These are phyloP conservation scores for Stromatinia cepivora DNA, from an alignment of 2,329 filamentous ascomycete species.

Conservation along the genomic window DNA sequence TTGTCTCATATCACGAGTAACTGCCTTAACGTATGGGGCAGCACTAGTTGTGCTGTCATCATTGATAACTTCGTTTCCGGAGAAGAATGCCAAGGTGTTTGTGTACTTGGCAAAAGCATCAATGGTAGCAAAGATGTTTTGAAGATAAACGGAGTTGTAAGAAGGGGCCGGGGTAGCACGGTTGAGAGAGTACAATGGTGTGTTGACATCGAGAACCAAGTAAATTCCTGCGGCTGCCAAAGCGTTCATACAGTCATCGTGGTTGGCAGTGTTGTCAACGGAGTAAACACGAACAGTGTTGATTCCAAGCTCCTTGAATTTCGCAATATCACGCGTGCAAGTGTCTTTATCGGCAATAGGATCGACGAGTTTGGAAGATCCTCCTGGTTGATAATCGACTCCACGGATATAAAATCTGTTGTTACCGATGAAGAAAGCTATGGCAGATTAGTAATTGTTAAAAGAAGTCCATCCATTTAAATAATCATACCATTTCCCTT, in stretches of 20 bases:
- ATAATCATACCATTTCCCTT: slow-evolving; percentile 40
- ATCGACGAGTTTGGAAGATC: slow-evolving; percentile 60
- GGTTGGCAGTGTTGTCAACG: slow-evolving; percentile 67
- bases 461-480: neutral
- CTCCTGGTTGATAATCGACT: slow-evolving; percentile 63
- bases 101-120: slow-evolving; percentile 66
- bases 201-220: slow-evolving; percentile 71
- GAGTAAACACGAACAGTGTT: slow-evolving; percentile 75
- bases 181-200: slow-evolving; percentile 70
- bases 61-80: slow-evolving; percentile 61
- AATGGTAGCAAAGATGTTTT: slow-evolving; percentile 70
- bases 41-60: slow-evolving; percentile 51
- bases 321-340: slow-evolving; percentile 64
- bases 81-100: slow-evolving; percentile 67
- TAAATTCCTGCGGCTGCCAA: slow-evolving; percentile 71
- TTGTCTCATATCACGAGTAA: slow-evolving; percentile 57
- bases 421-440: slow-evolving; percentile 38
- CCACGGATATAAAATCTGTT: slow-evolving; percentile 57
- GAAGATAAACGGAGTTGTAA: slow-evolving; percentile 70
- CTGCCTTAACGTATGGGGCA: slow-evolving; percentile 59
- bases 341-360: slow-evolving; percentile 59
- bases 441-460: slow-evolving; percentile 19
- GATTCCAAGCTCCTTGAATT: slow-evolving; percentile 69
- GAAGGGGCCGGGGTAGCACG: slow-evolving; percentile 58
- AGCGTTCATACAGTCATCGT: slow-evolving; percentile 68